A percentile compares a stretch with the other conserved stretches of the same genome.
Evolutionary conservation across 192 early-diverging fungal species (phyloP).

Genomic region (Coemansia pectinata): DNA sequence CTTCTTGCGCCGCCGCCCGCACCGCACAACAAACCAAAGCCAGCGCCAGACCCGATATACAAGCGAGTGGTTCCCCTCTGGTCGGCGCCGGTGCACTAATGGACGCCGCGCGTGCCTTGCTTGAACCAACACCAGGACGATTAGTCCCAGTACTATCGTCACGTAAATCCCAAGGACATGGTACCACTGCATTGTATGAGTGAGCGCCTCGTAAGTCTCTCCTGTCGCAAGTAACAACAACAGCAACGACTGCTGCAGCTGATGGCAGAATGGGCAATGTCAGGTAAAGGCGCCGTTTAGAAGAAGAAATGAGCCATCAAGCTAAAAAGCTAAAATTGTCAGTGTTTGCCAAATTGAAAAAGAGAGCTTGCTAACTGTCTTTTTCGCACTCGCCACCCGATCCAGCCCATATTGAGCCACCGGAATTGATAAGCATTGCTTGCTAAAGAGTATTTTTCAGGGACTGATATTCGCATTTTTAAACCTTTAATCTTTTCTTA

Average conservation of each 20-base stretch:
- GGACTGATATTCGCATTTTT: not conserved
- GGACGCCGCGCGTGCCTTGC: conserved; percentile 17
- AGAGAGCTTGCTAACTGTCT: not conserved
- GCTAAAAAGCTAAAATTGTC: not conserved
- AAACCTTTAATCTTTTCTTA: not conserved
- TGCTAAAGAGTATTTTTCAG: not conserved
- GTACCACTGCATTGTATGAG: conserved; percentile 33
- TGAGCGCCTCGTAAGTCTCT: conserved; percentile 3
- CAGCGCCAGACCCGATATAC: conserved; percentile 43
- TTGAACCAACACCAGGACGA: conserved; percentile 32
- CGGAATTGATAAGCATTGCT: not conserved
- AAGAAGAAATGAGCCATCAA: not conserved
- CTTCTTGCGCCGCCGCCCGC: conserved; percentile 50
- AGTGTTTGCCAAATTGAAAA: not conserved
- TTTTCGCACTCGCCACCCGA: not conserved
- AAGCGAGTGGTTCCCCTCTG: conserved; percentile 19
- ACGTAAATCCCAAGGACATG: conserved; percentile 49
- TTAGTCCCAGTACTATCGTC: conserved; percentile 37
- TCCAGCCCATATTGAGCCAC: not conserved
- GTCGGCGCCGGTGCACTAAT: conserved; percentile 10
- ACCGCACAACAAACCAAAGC: conserved; percentile 45
- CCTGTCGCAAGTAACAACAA: not conserved
- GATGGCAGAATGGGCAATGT: not conserved
- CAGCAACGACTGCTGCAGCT: not conserved
- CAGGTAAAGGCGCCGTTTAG: not conserved